Evolutionary conservation across 2,329 filamentous ascomycete genomes (phyloP).

Genomic region (Pseudogymnoascus sp.): DNA sequence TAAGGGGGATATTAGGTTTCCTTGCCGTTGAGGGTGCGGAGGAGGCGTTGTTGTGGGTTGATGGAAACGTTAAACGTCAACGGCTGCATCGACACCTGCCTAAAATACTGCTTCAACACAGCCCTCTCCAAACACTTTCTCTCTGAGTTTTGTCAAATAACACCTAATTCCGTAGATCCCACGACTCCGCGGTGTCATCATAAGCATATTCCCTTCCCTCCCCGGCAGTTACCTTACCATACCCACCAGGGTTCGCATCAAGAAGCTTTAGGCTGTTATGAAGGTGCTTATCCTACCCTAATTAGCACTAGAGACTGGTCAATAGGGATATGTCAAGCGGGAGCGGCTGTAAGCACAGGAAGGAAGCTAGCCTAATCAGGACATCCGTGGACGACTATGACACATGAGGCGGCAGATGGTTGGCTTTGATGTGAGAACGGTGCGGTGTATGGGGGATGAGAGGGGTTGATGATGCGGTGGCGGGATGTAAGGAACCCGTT

Average conservation of each 20-base stretch:
- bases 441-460: background rate
- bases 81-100: slow-evolving; percentile 80
- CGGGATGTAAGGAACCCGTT: background rate
- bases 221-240: background rate
- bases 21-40: background rate
- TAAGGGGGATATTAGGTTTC: background rate
- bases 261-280: background rate
- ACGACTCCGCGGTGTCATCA: background rate
- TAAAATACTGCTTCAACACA: slow-evolving; percentile 94
- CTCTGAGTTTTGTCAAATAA: background rate
- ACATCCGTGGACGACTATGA: background rate
- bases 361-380: background rate
- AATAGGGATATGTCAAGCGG: background rate
- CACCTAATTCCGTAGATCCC: background rate
- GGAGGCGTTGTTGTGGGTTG: background rate
- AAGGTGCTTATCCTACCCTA: background rate
- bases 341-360: background rate
- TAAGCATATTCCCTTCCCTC: background rate
- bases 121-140: background rate
- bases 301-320: background rate
- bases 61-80: slow-evolving; percentile 78
- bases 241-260: background rate
- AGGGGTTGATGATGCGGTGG: background rate
- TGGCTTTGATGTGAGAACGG: background rate
- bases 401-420: background rate